Conservation (phyloP, 2,329 filamentous ascomycete genomes). For the Cercospora zeae-maydis region DNA sequence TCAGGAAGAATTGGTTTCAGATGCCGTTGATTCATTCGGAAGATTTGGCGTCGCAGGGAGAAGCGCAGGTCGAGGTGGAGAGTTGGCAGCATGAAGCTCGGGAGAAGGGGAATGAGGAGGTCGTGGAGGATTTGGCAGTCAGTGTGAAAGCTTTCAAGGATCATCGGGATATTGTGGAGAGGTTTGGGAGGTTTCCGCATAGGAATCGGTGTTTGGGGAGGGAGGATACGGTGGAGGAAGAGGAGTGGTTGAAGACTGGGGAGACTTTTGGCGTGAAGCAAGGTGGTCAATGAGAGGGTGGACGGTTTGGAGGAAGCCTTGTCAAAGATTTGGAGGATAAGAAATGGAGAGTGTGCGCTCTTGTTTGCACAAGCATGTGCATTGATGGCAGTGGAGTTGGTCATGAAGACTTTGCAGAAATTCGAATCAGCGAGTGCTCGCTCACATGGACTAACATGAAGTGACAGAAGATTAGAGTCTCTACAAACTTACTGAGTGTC, state of each 20-base stretch:
- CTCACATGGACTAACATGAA: no score
- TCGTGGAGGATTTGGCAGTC: slow-evolving; percentile 32
- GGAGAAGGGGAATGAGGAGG: slow-evolving; percentile 35
- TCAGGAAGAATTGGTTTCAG: slow-evolving; percentile 54
- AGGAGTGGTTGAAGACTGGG: slow-evolving; percentile 47
- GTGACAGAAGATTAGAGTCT: no score
- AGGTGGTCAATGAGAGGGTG: neutral
- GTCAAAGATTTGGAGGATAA: no score
- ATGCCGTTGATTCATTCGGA: slow-evolving; percentile 61
- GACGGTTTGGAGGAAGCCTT: no score
- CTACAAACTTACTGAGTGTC: no score
- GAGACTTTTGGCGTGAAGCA: slow-evolving; percentile 42
- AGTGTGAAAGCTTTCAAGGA: slow-evolving; percentile 42
- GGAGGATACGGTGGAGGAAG: slow-evolving; percentile 50
- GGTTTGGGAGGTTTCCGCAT: slow-evolving; percentile 59
- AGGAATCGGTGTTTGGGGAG: slow-evolving; percentile 53
- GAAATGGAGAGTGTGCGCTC: no score
- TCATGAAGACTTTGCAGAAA: no score
- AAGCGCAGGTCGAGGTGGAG: slow-evolving; percentile 27
- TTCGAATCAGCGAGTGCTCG: no score
- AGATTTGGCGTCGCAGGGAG: slow-evolving; percentile 45
- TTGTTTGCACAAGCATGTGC: no score
- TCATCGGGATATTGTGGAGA: slow-evolving; percentile 51
- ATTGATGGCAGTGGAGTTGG: no score
- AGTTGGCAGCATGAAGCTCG: slow-evolving; percentile 25